Conservation (phyloP, 116 monocot genomes). For the Zostera marina region DNA sequence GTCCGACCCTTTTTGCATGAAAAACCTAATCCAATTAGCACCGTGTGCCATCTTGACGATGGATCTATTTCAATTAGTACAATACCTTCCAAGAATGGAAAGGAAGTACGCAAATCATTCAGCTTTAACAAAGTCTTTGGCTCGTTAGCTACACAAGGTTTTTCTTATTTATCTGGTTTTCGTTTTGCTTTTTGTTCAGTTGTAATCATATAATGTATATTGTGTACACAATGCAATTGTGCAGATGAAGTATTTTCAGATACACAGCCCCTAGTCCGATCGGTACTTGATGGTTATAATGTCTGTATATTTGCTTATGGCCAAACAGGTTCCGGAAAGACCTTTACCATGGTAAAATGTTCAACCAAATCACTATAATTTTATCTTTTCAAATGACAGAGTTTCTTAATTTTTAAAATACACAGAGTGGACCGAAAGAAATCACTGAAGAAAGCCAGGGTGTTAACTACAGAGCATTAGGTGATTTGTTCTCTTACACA, state of each 20-base stretch:
- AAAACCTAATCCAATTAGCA: conserved; percentile 34
- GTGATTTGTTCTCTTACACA: conserved; percentile 70
- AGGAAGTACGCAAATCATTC: conserved; percentile 63
- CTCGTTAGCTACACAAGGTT: conserved; percentile 73
- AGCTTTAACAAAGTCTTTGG: conserved; percentile 89
- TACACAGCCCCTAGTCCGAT: conserved; percentile 90
- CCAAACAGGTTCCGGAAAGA: conserved; percentile 98
- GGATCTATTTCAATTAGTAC: conserved; percentile 63
- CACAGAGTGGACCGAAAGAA: conserved; percentile 77
- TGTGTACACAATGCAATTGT: not conserved
- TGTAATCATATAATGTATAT: not conserved
- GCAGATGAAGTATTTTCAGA: conserved; percentile 88
- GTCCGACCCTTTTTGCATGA: conserved; percentile 87
- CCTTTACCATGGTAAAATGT: conserved; percentile 77
- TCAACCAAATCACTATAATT: not conserved
- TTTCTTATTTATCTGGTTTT: not conserved
- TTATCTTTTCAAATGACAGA: not conserved
- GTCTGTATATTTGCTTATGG: conserved; percentile 99
- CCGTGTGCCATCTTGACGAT: conserved; percentile 66
- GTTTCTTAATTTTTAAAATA: not conserved
- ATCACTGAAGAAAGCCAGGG: conserved; percentile 48
- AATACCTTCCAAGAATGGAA: conserved; percentile 56
- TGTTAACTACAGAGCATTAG: conserved; percentile 84
- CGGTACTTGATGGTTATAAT: conserved; percentile 97
- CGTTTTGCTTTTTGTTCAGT: not conserved